A percentile compares a stretch with the other conserved stretches of the same genome.
Conservation (phyloP, 495 filamentous ascomycete species). For the Penicillium crystallinum region DNA sequence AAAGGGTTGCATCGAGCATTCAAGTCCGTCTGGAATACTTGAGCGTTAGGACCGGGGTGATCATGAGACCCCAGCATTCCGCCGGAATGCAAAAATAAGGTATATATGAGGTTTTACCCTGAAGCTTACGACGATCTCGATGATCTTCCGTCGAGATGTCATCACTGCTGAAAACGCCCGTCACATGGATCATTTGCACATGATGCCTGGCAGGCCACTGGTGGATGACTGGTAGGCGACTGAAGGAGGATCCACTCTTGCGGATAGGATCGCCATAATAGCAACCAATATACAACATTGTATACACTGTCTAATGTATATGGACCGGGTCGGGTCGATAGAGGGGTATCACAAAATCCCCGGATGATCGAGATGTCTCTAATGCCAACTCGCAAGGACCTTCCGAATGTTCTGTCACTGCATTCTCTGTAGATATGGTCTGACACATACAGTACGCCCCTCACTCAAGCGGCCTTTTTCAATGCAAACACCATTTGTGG, state of each 20-base stretch:
- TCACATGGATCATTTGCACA: slow-evolving; percentile 8
- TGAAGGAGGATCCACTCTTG: background rate
- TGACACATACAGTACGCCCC: slow-evolving; percentile 4
- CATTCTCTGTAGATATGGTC: background rate
- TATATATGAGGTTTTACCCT: background rate
- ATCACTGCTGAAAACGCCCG: background rate
- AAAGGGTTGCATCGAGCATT: slow-evolving; percentile 4
- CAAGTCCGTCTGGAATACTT: background rate
- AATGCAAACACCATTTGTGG: slow-evolving; percentile 41
- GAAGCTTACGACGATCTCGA: slow-evolving; percentile 5
- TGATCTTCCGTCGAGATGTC: slow-evolving; percentile 4
- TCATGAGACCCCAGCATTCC: slow-evolving; percentile 2
- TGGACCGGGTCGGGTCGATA: background rate
- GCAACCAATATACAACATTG: background rate
- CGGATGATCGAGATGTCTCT: background rate
- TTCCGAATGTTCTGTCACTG: background rate
- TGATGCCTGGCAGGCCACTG: background rate
- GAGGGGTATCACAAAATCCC: background rate
- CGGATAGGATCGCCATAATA: slow-evolving; percentile 1
- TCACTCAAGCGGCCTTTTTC: slow-evolving; percentile 9
- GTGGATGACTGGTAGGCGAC: too few species aligned
- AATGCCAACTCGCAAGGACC: background rate
- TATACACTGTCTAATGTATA: slow-evolving; percentile 1
- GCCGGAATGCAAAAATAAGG: background rate
- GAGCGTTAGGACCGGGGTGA: background rate